phyloP scores from a whole-genome alignment of 768 basidiomycete genomes.

The Leucocoprinus leucothites region DNA sequence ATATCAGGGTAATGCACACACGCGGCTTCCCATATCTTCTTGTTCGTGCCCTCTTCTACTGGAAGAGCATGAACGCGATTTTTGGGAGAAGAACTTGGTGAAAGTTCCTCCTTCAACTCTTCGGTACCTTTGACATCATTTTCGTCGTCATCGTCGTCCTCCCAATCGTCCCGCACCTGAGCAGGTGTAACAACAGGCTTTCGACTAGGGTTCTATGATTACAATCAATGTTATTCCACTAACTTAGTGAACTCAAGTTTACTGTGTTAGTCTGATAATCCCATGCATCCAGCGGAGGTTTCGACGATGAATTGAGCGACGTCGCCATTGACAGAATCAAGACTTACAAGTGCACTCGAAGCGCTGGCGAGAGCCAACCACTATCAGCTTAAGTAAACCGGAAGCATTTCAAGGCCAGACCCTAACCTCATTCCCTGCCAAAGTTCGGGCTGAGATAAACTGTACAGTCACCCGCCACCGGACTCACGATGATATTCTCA shows the following conservation, averaged over 20 bases:
- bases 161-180: constrained; percentile 50
- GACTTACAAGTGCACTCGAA: neutral
- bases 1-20: constrained; percentile 32
- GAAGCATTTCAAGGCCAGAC: neutral
- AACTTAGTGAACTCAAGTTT: neutral
- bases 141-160: constrained; percentile 48
- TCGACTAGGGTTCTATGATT: constrained; percentile 9
- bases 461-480: constrained; percentile 13
- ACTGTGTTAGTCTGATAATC: constrained; percentile 4
- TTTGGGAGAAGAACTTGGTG: neutral
- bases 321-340: constrained; percentile 2
- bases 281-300: constrained; percentile 6
- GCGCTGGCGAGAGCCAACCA: neutral
- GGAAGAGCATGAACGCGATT: neutral
- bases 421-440: neutral
- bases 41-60: constrained; percentile 36
- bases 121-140: constrained; percentile 21
- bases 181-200: constrained; percentile 18
- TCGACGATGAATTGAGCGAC: constrained; percentile 7
- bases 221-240: neutral
- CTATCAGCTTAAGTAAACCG: constrained; percentile 1
- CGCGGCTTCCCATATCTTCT: constrained; percentile 70
- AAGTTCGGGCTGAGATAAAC: neutral
- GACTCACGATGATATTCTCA: constrained; percentile 3
- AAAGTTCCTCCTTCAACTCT: neutral